phyloP scores from a whole-genome alignment of 2,329 filamentous ascomycete genomes.

The Dothiorella sarmentorum region DNA sequence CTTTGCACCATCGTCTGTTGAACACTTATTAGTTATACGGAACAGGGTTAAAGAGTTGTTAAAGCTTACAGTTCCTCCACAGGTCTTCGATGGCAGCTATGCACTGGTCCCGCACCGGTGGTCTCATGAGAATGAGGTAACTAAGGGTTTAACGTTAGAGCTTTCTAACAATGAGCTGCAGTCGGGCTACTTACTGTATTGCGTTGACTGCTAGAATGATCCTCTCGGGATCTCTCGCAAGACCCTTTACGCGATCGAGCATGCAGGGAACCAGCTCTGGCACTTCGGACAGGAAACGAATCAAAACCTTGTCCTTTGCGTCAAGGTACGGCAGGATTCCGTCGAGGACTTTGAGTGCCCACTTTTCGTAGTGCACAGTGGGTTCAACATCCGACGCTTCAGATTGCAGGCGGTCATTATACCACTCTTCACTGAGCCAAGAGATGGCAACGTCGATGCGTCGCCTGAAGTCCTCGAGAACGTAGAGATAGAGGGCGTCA shows the following conservation, averaged over 20 bases:
- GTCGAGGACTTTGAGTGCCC: slow-evolving; percentile 77
- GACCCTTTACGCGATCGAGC: slow-evolving; percentile 64
- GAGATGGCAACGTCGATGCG: slow-evolving; percentile 87
- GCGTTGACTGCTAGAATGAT: slow-evolving; percentile 57
- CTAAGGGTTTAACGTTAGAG: slow-evolving; percentile 27
- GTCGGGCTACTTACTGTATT: slow-evolving; percentile 48
- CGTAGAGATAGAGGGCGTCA: slow-evolving; percentile 75
- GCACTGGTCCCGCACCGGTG: slow-evolving; percentile 55
- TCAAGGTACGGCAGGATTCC: slow-evolving; percentile 90
- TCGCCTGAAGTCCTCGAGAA: slow-evolving; percentile 86
- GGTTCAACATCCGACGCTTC: slow-evolving; percentile 43
- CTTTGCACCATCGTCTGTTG: slow-evolving; percentile 43
- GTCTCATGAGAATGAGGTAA: slow-evolving; percentile 58
- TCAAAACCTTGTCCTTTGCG: slow-evolving; percentile 81
- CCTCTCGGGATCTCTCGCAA: slow-evolving; percentile 62
- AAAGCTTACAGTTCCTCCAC: slow-evolving; percentile 50
- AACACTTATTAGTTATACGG: background rate
- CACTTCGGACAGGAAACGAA: slow-evolving; percentile 87
- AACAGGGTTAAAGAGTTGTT: background rate
- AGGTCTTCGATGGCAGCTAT: slow-evolving; percentile 58
- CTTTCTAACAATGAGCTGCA: no score
- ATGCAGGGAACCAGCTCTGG: slow-evolving; percentile 72
- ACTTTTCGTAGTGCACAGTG: slow-evolving; percentile 68
- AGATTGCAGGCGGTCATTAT: slow-evolving; percentile 69
- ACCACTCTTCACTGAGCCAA: slow-evolving; percentile 98